Base-by-base conservation (phyloP, 2,329 filamentous ascomycete species). In the Fusarium udum region DNA sequence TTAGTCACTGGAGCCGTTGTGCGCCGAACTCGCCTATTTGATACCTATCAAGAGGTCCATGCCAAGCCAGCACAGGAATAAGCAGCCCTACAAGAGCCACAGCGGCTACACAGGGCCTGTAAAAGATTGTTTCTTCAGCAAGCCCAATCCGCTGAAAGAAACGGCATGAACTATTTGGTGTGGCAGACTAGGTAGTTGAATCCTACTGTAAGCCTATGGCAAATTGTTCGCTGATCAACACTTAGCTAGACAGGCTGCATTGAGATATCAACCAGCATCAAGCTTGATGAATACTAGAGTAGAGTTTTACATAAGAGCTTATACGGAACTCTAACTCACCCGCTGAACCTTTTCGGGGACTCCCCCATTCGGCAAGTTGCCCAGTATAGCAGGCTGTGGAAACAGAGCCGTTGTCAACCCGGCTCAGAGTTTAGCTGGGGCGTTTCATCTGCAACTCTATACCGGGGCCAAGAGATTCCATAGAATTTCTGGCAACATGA, bases 11-110 rank as follows among this genome's bases (percentile, higher is more conserved):
- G 53, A 67, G 24, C 57, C 64, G 66, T 64, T 64, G 45, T 59
- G 66, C 52, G 46, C 59, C 51, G 52, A 53, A 42, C 75, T 74
- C 73, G 66, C 65, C 75, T 74, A 77, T 73, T 74, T 45, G 49
- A 61, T 71, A 32, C 43, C 42, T 28, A 51, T 22, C 28, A 34
- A 36, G 31, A 36, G 56, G 57, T 31, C 66, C 53, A 43, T 61
- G 55, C 59, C 71, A 71, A 59, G 66, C 52, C 39, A 64, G 46
- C 43, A 43, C 32, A 53, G 60, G 26, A 67, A 20, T 31, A 61
- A 67, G 59, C 73, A 77, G 75, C 75, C 75, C 75, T 77, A 77
- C 39, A 62, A 74, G 73, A 71, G 64, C 65, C 68, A 77, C 68
- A 43, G 68, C 71, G 63, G 64, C 45, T 61, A 67, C 62, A 24